Evolutionary conservation across 768 basidiomycete species (phyloP), one percentile per base, ranked within the genome.

Genomic region (Rhizopogon rudus): DNA sequence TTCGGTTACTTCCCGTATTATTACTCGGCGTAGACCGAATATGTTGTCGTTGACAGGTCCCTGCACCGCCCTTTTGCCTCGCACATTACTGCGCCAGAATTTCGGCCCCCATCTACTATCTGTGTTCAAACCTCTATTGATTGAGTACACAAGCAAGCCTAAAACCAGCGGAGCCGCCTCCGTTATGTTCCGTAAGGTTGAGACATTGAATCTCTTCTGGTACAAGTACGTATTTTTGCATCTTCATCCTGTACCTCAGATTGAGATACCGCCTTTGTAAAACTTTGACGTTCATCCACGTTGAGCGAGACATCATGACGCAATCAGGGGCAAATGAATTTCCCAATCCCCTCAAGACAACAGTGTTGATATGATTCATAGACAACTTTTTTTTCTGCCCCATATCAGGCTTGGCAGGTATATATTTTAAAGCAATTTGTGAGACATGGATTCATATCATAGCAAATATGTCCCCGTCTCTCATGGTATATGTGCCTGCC

Each of bases 401-500:
- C 2, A 35, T 48, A 20, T 17, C 33, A 48, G 20, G 7, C 13
- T 22, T 22, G 31, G 31, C 46, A 17, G 35, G 22, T 29, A 20
- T 35, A 49, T 49, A 25, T 25, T 25, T 25, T 16, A 37, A 37
- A 37, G 48, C 48, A 14, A 12, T 35, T 33, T 25, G 20, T 25
- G 20, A 10, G 5, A 16, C 35, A 8, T n/a, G 5, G 1, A 39
- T 37, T 0, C 17, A 22, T 3, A 49, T 10, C 48, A 37, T 37
- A 14, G 5, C 20, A 14, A 17, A 49, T 22, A 46, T 57, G 41
- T 42, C 53, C 43, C 42, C 43, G 17, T 57, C 56, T 20, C 25
- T 57, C 4, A 29, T 64, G 29, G 39, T 59, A 41, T 55, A 45
- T 2, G 8, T 59, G 16, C 9, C 55, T 44, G 28, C 54, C 28